These are phyloP conservation scores for Cercospora beticola DNA, from an alignment of 2,329 filamentous ascomycete species.

Conservation along the genomic window DNA sequence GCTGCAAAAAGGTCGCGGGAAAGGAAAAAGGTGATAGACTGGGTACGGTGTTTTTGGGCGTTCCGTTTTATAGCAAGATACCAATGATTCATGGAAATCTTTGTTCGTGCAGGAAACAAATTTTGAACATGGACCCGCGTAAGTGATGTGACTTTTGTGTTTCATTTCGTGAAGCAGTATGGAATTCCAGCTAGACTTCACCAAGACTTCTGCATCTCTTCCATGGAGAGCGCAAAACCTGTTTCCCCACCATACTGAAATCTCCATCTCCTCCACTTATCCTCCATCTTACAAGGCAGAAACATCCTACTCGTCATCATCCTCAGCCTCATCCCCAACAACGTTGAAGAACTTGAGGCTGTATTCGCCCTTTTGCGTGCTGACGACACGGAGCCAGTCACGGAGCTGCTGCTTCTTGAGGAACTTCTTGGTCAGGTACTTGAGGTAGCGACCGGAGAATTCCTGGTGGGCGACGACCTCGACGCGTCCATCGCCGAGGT, in stretches of 20 bases:
- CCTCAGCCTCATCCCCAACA: slow-evolving; percentile 94
- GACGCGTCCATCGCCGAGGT: slow-evolving; percentile 94
- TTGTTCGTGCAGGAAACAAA: background rate
- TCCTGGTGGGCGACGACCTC: slow-evolving; percentile 97
- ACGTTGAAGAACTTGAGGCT: slow-evolving; percentile 99
- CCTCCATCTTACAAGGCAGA: background rate
- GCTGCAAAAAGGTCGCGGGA: slow-evolving; percentile 23
- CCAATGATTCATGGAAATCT: slow-evolving; percentile 2
- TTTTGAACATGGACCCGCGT: background rate
- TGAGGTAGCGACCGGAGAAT: slow-evolving; percentile 98
- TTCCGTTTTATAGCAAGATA: background rate
- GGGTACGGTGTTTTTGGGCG: background rate
- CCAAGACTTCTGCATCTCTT: background rate
- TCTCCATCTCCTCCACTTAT: background rate
- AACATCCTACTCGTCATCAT: slow-evolving; percentile 86
- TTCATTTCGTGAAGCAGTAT: background rate
- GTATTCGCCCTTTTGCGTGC: slow-evolving; percentile 96
- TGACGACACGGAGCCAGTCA: slow-evolving; percentile 99
- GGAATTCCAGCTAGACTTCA: background rate
- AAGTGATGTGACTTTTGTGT: background rate
- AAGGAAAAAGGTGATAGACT: slow-evolving; percentile 10
- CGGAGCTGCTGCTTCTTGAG: slow-evolving; percentile 99
- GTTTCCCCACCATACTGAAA: background rate
- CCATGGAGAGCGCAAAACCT: background rate
- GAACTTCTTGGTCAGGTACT: slow-evolving; percentile 99